Conservation (phyloP, 78 protist genomes). For the Chrysochromulina tobinii region DNA sequence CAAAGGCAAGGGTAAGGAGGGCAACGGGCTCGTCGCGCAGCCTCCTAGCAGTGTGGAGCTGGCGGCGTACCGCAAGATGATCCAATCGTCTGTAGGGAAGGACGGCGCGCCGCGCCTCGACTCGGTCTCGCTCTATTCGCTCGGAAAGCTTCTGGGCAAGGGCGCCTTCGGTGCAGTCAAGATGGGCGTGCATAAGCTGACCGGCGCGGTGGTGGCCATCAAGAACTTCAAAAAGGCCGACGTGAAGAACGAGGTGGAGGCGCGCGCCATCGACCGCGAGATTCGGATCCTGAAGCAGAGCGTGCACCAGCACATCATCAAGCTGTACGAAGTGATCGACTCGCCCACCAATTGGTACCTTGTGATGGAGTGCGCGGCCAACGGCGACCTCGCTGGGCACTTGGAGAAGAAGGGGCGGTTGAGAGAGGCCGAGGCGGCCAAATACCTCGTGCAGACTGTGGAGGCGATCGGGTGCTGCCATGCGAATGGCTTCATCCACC, state of each 20-base stretch:
- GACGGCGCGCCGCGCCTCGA: neutral
- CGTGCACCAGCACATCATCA: constrained; percentile 39
- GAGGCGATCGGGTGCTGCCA: constrained; percentile 38
- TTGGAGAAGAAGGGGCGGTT: constrained; percentile 33
- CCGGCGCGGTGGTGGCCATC: neutral
- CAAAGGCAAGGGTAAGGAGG: too few relatives aligned
- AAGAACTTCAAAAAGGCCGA: neutral
- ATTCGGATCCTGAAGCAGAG: constrained; percentile 51
- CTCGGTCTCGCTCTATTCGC: neutral
- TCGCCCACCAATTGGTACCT: constrained; percentile 41
- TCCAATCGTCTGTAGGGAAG: too few relatives aligned
- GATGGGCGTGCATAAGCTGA: neutral
- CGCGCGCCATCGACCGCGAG: constrained; percentile 50
- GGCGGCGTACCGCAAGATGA: too few relatives aligned
- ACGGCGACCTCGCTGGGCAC: constrained; percentile 51
- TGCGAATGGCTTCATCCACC: constrained; percentile 28
- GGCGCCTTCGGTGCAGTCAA: constrained; percentile 7
- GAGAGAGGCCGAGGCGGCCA: constrained; percentile 44
- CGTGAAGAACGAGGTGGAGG: neutral
- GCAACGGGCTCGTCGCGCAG: too few relatives aligned
- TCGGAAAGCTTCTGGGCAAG: neutral
- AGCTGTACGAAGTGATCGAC: constrained; percentile 61
- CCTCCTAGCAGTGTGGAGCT: too few relatives aligned
- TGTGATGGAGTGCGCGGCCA: constrained; percentile 33
- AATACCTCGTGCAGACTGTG: neutral